Conservation (phyloP, 306 rosid species). For the Sicyos baderoa region DNA sequence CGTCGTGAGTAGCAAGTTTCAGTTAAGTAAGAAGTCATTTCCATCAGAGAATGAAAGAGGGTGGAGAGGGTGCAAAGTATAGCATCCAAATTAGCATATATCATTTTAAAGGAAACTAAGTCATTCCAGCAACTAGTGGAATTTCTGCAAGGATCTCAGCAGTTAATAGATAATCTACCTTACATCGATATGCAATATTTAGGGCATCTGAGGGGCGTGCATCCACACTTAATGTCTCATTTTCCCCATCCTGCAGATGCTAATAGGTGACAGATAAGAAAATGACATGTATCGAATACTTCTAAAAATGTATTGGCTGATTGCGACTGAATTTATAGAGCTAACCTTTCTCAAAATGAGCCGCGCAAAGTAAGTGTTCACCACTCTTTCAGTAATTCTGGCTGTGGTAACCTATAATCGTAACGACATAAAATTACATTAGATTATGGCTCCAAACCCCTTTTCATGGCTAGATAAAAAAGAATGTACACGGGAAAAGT, state of each 20-base stretch:
- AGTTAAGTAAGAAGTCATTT: neutral
- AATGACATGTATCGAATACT: neutral
- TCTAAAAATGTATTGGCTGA: slow-evolving; percentile 3
- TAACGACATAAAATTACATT: neutral
- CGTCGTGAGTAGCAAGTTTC: neutral
- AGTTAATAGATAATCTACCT: slow-evolving; percentile 39
- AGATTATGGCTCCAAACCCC: neutral
- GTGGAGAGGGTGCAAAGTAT: neutral
- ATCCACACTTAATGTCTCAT: slow-evolving; percentile 62
- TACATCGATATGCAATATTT: slow-evolving; percentile 75
- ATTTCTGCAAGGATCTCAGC: neutral
- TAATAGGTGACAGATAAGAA: slow-evolving; percentile 8
- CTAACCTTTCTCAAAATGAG: slow-evolving; percentile 72
- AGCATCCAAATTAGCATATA: neutral
- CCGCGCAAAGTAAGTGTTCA: slow-evolving; percentile 79
- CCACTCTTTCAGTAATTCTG: slow-evolving; percentile 71
- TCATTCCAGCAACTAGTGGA: neutral
- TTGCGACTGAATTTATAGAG: slow-evolving; percentile 10
- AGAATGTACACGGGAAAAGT: neutral
- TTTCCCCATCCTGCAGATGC: slow-evolving; percentile 70
- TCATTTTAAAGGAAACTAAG: neutral
- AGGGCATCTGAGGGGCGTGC: slow-evolving; percentile 95
- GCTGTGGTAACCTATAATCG: slow-evolving; percentile 68
- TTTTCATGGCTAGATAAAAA: neutral
- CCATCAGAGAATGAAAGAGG: neutral